These are phyloP conservation scores for Candida rishiriensis DNA, from an alignment of 805 yeast species.

Conservation along the genomic window DNA sequence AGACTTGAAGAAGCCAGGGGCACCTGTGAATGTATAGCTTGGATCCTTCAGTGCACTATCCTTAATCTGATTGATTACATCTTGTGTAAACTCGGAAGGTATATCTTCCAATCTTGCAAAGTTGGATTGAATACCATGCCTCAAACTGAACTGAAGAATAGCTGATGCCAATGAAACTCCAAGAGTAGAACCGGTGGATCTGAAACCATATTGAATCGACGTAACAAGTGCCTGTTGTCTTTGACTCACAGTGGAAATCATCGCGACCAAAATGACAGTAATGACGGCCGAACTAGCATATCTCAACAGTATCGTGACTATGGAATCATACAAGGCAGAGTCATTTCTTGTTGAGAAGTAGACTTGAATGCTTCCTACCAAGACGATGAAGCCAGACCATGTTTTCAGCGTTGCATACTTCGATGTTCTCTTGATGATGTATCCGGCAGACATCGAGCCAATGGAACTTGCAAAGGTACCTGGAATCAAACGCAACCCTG, in stretches of 20 bases:
- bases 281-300: constrained; percentile 62
- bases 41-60: constrained; percentile 20
- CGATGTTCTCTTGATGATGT: constrained; percentile 65
- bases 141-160: constrained; percentile 33
- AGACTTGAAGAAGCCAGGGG: constrained; percentile 45
- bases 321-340: constrained; percentile 34
- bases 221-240: constrained; percentile 80
- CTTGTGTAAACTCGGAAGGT: constrained; percentile 16
- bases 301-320: constrained; percentile 51
- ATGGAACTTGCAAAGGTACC: constrained; percentile 64
- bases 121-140: constrained; percentile 9
- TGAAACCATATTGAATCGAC: constrained; percentile 75
- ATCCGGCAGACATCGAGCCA: constrained; percentile 66
- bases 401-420: constrained; percentile 49
- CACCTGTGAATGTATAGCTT: constrained; percentile 26
- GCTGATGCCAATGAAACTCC: constrained; percentile 50
- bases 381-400: constrained; percentile 36
- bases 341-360: constrained; percentile 19
- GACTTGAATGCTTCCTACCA: constrained; percentile 42
- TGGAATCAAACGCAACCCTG: constrained; percentile 42
- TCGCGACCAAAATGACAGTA: constrained; percentile 67
- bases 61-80: constrained; percentile 8
- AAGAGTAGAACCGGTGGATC: constrained; percentile 51
- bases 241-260: constrained; percentile 69
- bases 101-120: constrained; percentile 10